These are phyloP conservation scores for Favolaschia claudopus DNA, from an alignment of 768 basidiomycete species.

Conservation along the genomic window DNA sequence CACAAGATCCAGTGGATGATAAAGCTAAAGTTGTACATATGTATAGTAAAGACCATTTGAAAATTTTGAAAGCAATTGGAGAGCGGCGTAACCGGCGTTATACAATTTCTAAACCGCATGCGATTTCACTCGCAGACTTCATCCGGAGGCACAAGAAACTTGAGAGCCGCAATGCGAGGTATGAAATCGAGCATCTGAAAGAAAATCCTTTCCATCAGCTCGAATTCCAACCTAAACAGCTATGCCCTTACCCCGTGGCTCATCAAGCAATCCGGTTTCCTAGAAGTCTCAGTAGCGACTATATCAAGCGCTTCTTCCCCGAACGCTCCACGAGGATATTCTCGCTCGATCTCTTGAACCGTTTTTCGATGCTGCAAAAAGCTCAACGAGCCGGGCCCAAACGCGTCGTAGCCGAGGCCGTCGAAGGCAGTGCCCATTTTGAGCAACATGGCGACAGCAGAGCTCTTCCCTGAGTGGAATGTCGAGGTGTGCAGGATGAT, in stretches of 20 bases:
- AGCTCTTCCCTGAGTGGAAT: conserved; percentile 8
- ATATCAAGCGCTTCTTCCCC: not conserved
- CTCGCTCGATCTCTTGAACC: not conserved
- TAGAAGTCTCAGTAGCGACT: not conserved
- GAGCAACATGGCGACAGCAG: not conserved
- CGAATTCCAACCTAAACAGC: too few species aligned
- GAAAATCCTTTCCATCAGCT: not conserved
- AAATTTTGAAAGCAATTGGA: too few species aligned
- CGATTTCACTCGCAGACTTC: conserved; percentile 7
- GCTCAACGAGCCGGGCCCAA: not conserved
- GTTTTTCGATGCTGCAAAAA: not conserved
- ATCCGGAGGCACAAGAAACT: conserved; percentile 6
- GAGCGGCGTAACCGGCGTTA: too few species aligned
- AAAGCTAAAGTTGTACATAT: too few species aligned
- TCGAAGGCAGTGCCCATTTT: not conserved
- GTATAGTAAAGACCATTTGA: too few species aligned
- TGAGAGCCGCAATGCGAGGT: conserved; percentile 13
- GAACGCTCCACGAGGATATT: not conserved
- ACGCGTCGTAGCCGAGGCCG: not conserved
- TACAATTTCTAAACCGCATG: too few species aligned
- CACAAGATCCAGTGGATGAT: too few species aligned
- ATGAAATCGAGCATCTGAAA: conserved; percentile 9
- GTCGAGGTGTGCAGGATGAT: conserved; percentile 15
- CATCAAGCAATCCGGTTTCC: not conserved
- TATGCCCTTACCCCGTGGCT: not conserved